Base-by-base conservation (phyloP, 306 rosid species). In the Pachyrhizus erosus region DNA sequence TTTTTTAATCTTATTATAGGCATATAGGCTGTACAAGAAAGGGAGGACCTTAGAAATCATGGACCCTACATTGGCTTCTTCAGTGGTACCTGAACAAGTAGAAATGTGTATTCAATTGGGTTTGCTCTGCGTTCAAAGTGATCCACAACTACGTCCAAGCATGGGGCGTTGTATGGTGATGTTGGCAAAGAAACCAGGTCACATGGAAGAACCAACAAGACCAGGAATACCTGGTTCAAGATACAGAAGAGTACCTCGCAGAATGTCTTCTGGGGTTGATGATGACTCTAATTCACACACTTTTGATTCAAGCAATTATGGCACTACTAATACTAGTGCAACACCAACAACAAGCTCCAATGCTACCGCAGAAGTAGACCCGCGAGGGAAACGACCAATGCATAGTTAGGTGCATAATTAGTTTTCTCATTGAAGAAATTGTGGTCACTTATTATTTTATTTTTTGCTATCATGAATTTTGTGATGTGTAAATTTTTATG, bases 21-120 rank as follows among this genome's bases (percentile, higher is more conserved):
- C 96, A 77, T 95, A 95, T 89, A 91, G 87, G 82, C 91, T 90
- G 15, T 89, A 90, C 92, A 95, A 88, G 90, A 95, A 87, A 80
- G 96, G 95, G 27, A 90, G 76, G 68, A 75, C 92, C 71, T 17
- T 90, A 83, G 98, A 95, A 70, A 81, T 95, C 1, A 65, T 93
- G 84, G 98, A 95, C 74, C 81, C 95, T 0, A 43, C 79, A 18
- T 23, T 95, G 62, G 94, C 88, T 39, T 57, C 89, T n/a, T 85
- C 96, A 0, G 91, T 87, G 27, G 79, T 10, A 17, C 40, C 83
- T 0, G 98, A 93, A 13, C 96, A 93, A 83, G 90, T 89, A 18
- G 81, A 90, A 14, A 86, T 87, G 89, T 95, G 89, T 48, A 80
- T 86, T 43, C 27, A 78, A 31, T 18, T 80, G 54, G 86, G 85